Conservation (phyloP, 805 yeast species). For the Nakazawaea ernobii region DNA sequence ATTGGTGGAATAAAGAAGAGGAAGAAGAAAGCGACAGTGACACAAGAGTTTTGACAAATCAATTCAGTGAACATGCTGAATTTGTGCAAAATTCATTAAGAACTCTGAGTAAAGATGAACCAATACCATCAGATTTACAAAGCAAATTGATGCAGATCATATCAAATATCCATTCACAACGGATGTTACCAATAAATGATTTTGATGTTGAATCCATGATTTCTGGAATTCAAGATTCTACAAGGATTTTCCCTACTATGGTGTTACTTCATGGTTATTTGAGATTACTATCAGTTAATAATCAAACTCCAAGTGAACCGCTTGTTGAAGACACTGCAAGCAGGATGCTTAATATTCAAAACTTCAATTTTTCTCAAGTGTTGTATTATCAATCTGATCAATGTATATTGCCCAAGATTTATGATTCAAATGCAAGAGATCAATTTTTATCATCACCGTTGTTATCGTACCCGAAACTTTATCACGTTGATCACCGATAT, state of each 20-base stretch:
- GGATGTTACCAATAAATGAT: too few relatives aligned
- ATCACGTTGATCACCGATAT: constrained; percentile 7
- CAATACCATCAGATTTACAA: too few relatives aligned
- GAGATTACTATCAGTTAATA: neutral
- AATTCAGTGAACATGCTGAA: too few relatives aligned
- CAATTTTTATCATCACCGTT: constrained; percentile 2
- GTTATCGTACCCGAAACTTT: constrained; percentile 4
- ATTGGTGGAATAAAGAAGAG: constrained; percentile 6
- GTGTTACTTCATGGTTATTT: neutral
- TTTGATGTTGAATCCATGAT: too few relatives aligned
- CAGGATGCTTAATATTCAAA: constrained; percentile 25
- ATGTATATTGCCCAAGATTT: constrained; percentile 22
- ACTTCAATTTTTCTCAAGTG: constrained; percentile 3
- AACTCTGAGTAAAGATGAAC: too few relatives aligned
- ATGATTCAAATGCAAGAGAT: constrained; percentile 15
- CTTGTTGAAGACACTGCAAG: constrained; percentile 16
- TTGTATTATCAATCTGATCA: constrained; percentile 25
- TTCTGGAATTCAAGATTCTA: too few relatives aligned
- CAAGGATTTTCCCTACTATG: too few relatives aligned
- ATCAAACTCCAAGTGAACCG: too few relatives aligned
- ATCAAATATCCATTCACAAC: too few relatives aligned
- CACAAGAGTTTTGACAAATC: neutral
- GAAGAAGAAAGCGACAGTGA: neutral
- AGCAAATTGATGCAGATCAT: too few relatives aligned
- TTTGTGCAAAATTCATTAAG: too few relatives aligned